These are phyloP conservation scores for Ramularia endophylla DNA, from an alignment of 2,329 filamentous ascomycete species.

Conservation along the genomic window DNA sequence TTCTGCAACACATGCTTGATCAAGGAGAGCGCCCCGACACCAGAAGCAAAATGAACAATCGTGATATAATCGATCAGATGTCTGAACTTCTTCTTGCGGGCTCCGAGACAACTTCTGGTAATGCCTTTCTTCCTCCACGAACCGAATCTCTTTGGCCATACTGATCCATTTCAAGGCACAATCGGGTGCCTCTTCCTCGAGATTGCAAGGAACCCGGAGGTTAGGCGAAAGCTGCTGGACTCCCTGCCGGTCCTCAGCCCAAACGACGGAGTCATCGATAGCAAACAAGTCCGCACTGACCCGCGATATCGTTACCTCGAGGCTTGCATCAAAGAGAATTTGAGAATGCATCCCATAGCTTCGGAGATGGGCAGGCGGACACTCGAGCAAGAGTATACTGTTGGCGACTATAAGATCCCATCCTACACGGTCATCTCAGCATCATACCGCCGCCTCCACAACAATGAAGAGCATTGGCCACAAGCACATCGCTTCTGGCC, in stretches of 20 bases:
- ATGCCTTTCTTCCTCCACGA: too few species aligned
- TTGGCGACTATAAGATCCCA: constrained; percentile 4
- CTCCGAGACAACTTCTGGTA: constrained; percentile 8
- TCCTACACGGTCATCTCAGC: constrained; percentile 10
- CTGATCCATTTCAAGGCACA: constrained; percentile 1
- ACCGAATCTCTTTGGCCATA: background rate
- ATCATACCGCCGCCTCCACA: constrained; percentile 5
- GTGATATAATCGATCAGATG: constrained; percentile 8
- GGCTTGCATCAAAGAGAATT: constrained; percentile 10
- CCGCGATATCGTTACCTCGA: constrained; percentile 4
- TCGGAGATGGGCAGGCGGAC: constrained; percentile 7
- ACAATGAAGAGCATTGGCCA: constrained; percentile 9
- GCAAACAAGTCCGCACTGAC: constrained; percentile 4
- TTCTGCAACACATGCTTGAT: constrained; percentile 8
- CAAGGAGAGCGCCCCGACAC: constrained; percentile 6
- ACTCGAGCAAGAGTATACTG: background rate
- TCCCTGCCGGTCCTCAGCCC: constrained; percentile 2
- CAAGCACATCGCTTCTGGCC: constrained; percentile 9
- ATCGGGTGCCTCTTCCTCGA: constrained; percentile 9
- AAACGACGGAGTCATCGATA: constrained; percentile 3
- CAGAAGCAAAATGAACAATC: constrained; percentile 5
- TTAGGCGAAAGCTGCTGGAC: constrained; percentile 3
- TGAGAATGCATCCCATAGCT: constrained; percentile 10
- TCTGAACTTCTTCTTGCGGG: constrained; percentile 9
- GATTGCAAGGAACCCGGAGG: constrained; percentile 6